Base-by-base conservation (phyloP, 331 rosid genomes). In the Pyrus hybrid region DNA sequence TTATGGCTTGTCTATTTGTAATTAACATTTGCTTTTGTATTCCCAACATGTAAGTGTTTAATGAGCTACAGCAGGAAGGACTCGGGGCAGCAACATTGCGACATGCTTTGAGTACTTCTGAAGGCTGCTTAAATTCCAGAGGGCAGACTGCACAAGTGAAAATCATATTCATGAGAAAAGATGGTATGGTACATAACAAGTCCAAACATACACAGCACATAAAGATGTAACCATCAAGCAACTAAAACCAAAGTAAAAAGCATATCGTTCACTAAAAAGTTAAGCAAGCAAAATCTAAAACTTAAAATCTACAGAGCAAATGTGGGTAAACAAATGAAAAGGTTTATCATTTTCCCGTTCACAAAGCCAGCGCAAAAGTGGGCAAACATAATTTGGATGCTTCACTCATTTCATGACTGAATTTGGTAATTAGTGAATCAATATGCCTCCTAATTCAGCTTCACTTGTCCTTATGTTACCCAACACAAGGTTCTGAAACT, bases 1-100 rank as follows among this genome's bases (percentile, higher is more conserved):
- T 89, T 76, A 94, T 94, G 70, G 99, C 99, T 82, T 94, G 99
- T 78, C 79, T 92, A 75, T 94, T 94, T 74, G 99, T 94, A 80
- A 94, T 92, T 80, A 94, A 71, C 95, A 94, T 94, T 87, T 94
- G 97, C 83, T 86, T 89, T 82, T 94, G 97, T 82, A 92, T 79
- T 78, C 92, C 91, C 0, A 90, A 89, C 75, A 94, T 89, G 73
- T 92, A 94, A 17, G 89, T 67, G 80, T 89, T 90, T 70, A 94
- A 87, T 33, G 99, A 92, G 85, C 93, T 87, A 77, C 99, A 94
- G 81, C 99, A 94, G 43, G 96, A 86, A 83, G 97, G 96, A 83
- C 87, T 92, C 17, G 96, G 97, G 30, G 97, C 96, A 79, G 96
- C 97, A 65, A 83, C 89, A 74, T 94, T 90, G 71, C 75, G 90